These are phyloP conservation scores for Encephalitozoon intestinalis DNA, from an alignment of 371 early-diverging fungal species.

Conservation along the genomic window DNA sequence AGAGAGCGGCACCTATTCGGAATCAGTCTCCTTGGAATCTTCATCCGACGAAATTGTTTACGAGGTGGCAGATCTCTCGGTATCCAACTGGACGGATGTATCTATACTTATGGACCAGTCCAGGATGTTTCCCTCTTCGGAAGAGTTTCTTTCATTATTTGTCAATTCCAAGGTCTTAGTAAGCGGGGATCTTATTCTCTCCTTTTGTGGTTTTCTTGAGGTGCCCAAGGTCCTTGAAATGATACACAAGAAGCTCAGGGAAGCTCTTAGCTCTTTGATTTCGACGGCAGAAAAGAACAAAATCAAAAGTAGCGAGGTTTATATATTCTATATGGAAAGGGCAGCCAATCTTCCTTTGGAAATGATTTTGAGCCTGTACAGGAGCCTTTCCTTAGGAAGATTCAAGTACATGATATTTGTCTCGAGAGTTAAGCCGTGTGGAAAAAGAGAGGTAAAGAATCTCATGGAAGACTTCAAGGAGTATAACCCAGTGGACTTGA, in stretches of 20 bases:
- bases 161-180: background rate
- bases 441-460: background rate
- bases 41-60: background rate
- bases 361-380: background rate
- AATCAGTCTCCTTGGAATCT: background rate
- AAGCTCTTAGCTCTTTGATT: background rate
- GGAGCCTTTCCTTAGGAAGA: background rate
- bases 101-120: background rate
- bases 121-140: background rate
- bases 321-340: background rate
- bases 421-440: background rate
- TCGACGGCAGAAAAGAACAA: background rate
- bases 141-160: background rate
- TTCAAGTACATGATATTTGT: background rate
- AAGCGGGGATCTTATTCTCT: slow-evolving; percentile 10
- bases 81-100: background rate
- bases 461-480: slow-evolving; percentile 7
- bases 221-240: background rate
- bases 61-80: background rate
- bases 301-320: background rate
- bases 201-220: slow-evolving; percentile 1
- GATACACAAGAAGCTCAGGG: background rate
- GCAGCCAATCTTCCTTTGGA: slow-evolving; percentile 15
- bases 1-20: background rate
- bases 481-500: background rate